Conservation (phyloP, 768 basidiomycete species). For the Mrakia gelida region DNA sequence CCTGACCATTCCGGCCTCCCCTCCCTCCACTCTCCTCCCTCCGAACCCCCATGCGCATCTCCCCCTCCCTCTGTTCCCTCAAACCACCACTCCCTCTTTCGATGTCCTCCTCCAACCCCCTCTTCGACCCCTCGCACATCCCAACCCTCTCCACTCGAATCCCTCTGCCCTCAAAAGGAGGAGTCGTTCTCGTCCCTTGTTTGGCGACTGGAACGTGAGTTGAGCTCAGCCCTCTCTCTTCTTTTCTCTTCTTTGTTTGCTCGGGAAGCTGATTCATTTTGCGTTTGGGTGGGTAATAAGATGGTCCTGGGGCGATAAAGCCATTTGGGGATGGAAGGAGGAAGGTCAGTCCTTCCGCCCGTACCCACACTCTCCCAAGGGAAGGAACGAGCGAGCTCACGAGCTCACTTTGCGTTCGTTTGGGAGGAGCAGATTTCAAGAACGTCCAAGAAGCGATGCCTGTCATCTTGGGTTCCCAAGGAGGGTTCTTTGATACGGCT, state of each 20-base stretch:
- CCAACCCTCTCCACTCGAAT: slow-evolving; percentile 3
- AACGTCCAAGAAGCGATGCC: slow-evolving; percentile 19
- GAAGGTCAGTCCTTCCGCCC: slow-evolving; percentile 11
- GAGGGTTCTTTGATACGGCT: slow-evolving; percentile 23
- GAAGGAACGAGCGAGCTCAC: background rate
- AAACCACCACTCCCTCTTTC: background rate
- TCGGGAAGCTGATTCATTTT: background rate
- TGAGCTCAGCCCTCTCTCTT: background rate
- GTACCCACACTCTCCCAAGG: too few relatives aligned
- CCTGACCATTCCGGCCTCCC: background rate
- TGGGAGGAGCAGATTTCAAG: background rate
- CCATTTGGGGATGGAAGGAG: slow-evolving; percentile 13
- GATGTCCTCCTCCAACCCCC: background rate
- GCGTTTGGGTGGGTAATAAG: too few relatives aligned
- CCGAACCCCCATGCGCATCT: background rate
- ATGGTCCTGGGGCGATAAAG: slow-evolving; percentile 21
- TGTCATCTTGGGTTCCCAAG: background rate
- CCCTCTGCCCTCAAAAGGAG: background rate
- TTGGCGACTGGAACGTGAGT: slow-evolving; percentile 21
- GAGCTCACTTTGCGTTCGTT: background rate
- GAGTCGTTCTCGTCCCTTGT: background rate
- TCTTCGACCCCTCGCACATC: background rate
- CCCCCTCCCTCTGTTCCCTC: background rate
- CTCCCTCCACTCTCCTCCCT: background rate
- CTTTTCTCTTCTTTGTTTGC: background rate